phyloP scores from a whole-genome alignment of 2,329 filamentous ascomycete genomes.

The Magnaporthiopsis poae region DNA sequence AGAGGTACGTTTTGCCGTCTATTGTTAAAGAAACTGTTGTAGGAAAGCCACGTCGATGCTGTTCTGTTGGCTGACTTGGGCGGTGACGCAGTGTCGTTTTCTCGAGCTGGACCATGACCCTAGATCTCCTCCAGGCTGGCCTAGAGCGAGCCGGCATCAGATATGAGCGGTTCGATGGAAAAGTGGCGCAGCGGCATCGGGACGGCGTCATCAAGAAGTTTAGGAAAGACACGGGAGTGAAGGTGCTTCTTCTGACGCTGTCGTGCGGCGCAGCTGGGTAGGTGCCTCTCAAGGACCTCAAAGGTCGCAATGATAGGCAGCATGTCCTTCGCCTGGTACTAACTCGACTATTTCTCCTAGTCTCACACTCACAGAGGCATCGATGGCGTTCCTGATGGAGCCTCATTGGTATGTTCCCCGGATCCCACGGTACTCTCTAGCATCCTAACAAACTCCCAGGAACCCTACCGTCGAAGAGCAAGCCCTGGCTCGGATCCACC shows the following conservation, averaged over 20 bases:
- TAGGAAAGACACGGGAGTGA: constrained; percentile 24
- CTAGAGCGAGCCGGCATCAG: constrained; percentile 25
- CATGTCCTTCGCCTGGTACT: too few species aligned
- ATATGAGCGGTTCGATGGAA: constrained; percentile 37
- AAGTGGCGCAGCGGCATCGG: constrained; percentile 31
- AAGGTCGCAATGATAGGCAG: too few species aligned
- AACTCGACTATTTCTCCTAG: constrained; percentile 16
- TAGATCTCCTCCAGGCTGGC: constrained; percentile 34
- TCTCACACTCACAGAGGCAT: constrained; percentile 36
- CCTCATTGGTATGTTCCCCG: constrained; percentile 30
- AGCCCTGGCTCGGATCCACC: constrained; percentile 20
- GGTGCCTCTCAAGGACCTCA: constrained; percentile 11
- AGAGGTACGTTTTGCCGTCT: too few species aligned
- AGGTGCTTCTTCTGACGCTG: constrained; percentile 38
- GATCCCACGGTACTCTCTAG: not conserved
- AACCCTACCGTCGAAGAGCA: constrained; percentile 23
- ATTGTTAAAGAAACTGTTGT: too few species aligned
- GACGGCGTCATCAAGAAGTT: constrained; percentile 31
- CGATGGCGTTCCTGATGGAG: constrained; percentile 38
- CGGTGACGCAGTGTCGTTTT: constrained; percentile 35
- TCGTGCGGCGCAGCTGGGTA: constrained; percentile 42
- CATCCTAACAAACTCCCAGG: constrained; percentile 10
- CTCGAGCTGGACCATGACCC: constrained; percentile 38
- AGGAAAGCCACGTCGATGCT: too few species aligned
- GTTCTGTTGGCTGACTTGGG: too few species aligned